These are phyloP conservation scores for Flaveria floridana DNA, from an alignment of 140 eudicot species.

Conservation along the genomic window DNA sequence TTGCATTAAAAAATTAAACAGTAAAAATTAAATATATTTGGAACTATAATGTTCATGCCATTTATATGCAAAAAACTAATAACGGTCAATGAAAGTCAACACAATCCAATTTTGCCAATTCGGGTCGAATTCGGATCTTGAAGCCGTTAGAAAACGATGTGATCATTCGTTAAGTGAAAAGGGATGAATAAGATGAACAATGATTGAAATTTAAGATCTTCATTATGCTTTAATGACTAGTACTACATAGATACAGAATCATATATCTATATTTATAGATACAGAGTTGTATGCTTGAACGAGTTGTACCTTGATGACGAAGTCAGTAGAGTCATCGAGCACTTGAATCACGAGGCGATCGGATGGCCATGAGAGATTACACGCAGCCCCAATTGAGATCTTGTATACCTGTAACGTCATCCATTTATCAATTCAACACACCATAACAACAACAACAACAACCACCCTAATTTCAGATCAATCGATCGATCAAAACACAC, in stretches of 20 bases:
- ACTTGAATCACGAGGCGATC: slow-evolving; percentile 89
- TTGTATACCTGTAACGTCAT: slow-evolving; percentile 66
- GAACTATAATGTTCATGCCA: slow-evolving; percentile 3
- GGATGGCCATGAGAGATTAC: slow-evolving; percentile 85
- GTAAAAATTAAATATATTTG: slow-evolving; percentile 13
- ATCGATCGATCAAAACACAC: neutral
- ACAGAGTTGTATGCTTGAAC: neutral
- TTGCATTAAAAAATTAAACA: slow-evolving; percentile 7
- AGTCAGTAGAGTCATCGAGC: slow-evolving; percentile 87
- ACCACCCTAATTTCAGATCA: neutral
- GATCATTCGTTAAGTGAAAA: slow-evolving; percentile 27
- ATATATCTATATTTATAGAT: neutral
- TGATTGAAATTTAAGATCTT: neutral
- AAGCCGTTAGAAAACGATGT: slow-evolving; percentile 21
- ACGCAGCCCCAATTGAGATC: slow-evolving; percentile 93
- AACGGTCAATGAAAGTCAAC: neutral
- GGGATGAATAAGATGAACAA: slow-evolving; percentile 22
- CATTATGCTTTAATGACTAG: too few relatives aligned
- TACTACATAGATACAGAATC: neutral
- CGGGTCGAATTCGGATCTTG: slow-evolving; percentile 28
- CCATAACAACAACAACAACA: neutral
- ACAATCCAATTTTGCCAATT: slow-evolving; percentile 8
- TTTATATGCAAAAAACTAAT: too few relatives aligned
- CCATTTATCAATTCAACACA: neutral
- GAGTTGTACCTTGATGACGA: slow-evolving; percentile 62